Evolutionary conservation across 345 rosid species (phyloP).

Genomic region (Syzygium aromaticum): DNA sequence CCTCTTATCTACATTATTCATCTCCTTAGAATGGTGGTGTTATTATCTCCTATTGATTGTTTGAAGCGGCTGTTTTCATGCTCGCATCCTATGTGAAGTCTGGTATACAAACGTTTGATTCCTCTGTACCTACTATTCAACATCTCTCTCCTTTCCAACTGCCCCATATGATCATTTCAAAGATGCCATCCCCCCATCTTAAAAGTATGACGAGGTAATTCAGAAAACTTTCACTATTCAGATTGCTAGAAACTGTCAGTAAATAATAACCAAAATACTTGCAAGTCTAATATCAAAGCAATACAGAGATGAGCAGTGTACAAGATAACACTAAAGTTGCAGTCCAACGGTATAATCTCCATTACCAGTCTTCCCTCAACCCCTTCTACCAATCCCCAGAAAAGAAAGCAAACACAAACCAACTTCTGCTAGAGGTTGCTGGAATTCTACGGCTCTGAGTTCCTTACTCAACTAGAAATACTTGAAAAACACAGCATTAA

Average conservation of each 20-base stretch:
- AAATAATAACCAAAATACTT: neutral
- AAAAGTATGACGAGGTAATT: neutral
- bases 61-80: neutral
- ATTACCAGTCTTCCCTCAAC: no score
- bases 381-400: neutral
- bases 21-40: neutral
- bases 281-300: no score
- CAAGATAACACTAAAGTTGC: no score
- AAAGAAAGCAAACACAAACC: neutral
- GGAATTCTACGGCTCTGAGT: neutral
- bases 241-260: neutral
- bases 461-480: neutral
- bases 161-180: neutral
- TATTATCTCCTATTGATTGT: neutral
- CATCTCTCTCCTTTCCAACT: neutral
- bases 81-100: neutral
- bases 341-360: no score
- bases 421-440: neutral
- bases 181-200: neutral
- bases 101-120: neutral
- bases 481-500: neutral
- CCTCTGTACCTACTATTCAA: neutral
- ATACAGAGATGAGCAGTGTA: no score
- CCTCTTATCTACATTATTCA: neutral
- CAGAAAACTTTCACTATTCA: neutral